Conservation (phyloP, 768 basidiomycete genomes). For the Termitomyces sp. region DNA sequence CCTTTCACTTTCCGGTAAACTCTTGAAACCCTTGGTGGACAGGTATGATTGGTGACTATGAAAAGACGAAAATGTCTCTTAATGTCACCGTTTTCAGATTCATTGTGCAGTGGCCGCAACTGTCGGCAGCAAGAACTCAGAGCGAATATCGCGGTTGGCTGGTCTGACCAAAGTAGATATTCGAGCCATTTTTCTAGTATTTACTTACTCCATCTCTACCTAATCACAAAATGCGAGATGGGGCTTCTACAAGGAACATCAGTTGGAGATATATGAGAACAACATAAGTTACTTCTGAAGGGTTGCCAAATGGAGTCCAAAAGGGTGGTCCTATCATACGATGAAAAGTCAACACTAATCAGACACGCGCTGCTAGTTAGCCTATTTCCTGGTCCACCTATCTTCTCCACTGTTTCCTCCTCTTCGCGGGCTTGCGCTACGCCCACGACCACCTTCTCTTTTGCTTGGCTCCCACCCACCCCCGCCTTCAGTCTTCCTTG, state of each 20-base stretch:
- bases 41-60: slow-evolving; percentile 41
- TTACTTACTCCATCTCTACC: not conserved
- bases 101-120: slow-evolving; percentile 85
- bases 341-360: slow-evolving; percentile 2
- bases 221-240: not conserved
- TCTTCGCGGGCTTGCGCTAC: slow-evolving; percentile 72
- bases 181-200: not conserved
- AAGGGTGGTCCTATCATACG: slow-evolving; percentile 1
- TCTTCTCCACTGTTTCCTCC: slow-evolving; percentile 72
- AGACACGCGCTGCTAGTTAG: slow-evolving; percentile 1
- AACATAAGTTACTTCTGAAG: slow-evolving; percentile 7
- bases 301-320: not conserved
- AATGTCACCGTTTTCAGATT: slow-evolving; percentile 48
- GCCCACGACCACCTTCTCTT: slow-evolving; percentile 60
- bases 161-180: slow-evolving; percentile 39
- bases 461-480: slow-evolving; percentile 86
- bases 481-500: slow-evolving; percentile 56
- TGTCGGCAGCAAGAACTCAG: slow-evolving; percentile 29
- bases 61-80: not conserved
- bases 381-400: slow-evolving; percentile 67
- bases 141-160: slow-evolving; percentile 64
- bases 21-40: slow-evolving; percentile 82
- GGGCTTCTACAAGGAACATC: slow-evolving; percentile 5
- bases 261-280: not conserved
- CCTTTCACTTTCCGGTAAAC: slow-evolving; percentile 81